Base-by-base conservation (phyloP, 1,139 yeast species). In the Hyphopichia buzzinii region DNA sequence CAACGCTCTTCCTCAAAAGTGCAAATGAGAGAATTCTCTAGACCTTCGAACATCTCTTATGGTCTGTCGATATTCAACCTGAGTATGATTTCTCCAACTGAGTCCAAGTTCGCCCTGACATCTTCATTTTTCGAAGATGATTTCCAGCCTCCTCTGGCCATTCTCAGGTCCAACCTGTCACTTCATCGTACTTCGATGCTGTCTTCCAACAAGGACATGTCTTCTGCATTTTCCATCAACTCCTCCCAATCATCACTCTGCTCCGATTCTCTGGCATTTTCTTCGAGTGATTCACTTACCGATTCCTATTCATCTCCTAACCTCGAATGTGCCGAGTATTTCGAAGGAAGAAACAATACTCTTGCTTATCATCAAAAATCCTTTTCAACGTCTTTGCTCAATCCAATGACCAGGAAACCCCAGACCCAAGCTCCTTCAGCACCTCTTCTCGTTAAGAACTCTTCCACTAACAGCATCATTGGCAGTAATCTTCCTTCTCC, bases 71-170 rank as follows among this genome's bases (percentile, higher is more conserved):
- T 53, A 12, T 49, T 52, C 34, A 42, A 43, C 25, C 40, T 49
- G 17, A 26, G 32, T 17, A n/a, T n/a, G n/a, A 27, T 26, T 8
- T 39, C 43, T 25, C 43, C 45, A 13, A 13, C 26, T 7, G 19
- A 24, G 7, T 29, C 26, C 10, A 24, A 24, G 16, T 4, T 22
- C 10, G 21, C 34, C 11, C 13, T 23, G 4, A 4, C 29, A 24
- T 32, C 33, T 19, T 30, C 35, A n/a, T 31, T 30, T 21, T 29
- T 37, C 12, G 55, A 51, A n/a, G 44, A 48, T 15, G 58, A 50
- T 17, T 62, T 65, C 32, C 64, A 55, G 36, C 72, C 71, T 3
- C 72, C 72, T 17, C 41, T 57, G 10, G 55, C 69, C 7, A 53
- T 54, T 12, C 64, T 64, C 39, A 52, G 53, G 28, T 44, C 45